phyloP scores from a whole-genome alignment of 371 early-diverging fungal genomes.

The Phascolomyces articulosus region DNA sequence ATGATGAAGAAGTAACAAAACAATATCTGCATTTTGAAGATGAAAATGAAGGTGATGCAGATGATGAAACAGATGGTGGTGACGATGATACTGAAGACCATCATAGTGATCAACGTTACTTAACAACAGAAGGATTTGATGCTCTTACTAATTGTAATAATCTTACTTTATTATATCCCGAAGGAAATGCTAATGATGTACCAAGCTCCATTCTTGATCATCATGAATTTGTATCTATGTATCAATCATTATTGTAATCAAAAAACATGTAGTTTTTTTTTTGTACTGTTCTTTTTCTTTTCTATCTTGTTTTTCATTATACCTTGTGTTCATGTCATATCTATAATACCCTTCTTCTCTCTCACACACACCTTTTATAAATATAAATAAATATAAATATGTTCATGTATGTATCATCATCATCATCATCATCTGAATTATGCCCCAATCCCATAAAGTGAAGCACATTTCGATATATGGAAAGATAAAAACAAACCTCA shows the following conservation, averaged over 20 bases:
- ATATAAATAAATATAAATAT: too few species aligned
- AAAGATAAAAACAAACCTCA: neutral
- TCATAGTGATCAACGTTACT: constrained; percentile 1
- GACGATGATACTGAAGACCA: constrained; percentile 4
- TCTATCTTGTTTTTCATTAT: too few species aligned
- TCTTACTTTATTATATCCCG: neutral
- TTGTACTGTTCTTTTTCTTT: neutral
- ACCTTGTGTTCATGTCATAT: neutral
- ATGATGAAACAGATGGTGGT: constrained; percentile 2
- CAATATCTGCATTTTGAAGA: constrained; percentile 26
- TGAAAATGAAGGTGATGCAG: constrained; percentile 13
- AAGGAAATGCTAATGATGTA: constrained; percentile 4
- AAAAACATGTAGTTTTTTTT: neutral
- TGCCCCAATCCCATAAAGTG: too few species aligned
- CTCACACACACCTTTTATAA: too few species aligned
- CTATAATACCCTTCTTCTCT: neutral
- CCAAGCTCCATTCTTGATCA: constrained; percentile 14
- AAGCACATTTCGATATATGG: neutral
- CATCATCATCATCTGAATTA: too few species aligned
- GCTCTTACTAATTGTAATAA: neutral
- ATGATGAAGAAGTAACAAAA: constrained; percentile 26
- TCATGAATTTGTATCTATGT: constrained; percentile 30
- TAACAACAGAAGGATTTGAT: neutral
- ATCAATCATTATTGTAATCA: constrained; percentile 30
- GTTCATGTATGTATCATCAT: neutral